A percentile compares a stretch with the other conserved stretches of the same genome.
These are phyloP conservation scores for Zhuliangozyma parablackwelliae DNA, from an alignment of 1,139 yeast genomes.

Conservation along the genomic window DNA sequence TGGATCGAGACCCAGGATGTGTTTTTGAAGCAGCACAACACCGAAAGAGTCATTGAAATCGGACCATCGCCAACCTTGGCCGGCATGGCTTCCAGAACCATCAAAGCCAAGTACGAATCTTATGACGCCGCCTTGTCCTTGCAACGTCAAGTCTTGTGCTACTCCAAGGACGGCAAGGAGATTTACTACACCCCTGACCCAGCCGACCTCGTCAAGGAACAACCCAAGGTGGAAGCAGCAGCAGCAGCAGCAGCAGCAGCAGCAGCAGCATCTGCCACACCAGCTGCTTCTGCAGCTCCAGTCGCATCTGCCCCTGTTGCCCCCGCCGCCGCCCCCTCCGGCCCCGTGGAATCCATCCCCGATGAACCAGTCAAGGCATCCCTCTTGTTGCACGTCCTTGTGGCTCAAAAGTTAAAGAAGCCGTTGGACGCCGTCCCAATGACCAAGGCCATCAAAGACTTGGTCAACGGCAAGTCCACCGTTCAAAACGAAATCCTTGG, in stretches of 20 bases:
- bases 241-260: constrained; percentile 12
- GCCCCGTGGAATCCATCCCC: constrained; percentile 75
- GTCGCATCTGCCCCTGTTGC: constrained; percentile 54
- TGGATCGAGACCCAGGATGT: constrained; percentile 99
- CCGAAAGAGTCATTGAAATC: constrained; percentile 95
- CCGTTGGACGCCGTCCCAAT: constrained; percentile 80
- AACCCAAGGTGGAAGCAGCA: constrained; percentile 16
- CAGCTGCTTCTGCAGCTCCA: constrained; percentile 44
- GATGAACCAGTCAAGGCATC: constrained; percentile 89
- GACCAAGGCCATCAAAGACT: constrained; percentile 90
- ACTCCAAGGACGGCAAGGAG: constrained; percentile 92
- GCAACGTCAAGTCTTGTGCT: constrained; percentile 94
- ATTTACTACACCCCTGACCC: constrained; percentile 95
- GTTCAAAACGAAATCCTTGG: constrained; percentile 97
- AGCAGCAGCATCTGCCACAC: constrained; percentile 39
- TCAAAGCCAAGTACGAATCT: constrained; percentile 93
- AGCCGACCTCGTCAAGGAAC: constrained; percentile 41
- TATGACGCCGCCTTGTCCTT: constrained; percentile 95
- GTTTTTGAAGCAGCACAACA: constrained; percentile 85
- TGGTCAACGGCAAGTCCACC: constrained; percentile 97
- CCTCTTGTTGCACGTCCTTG: constrained; percentile 79
- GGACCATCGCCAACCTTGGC: constrained; percentile 99
- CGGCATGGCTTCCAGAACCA: constrained; percentile 97
- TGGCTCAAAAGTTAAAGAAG: constrained; percentile 94
- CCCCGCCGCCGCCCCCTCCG: constrained; percentile 62